These are phyloP conservation scores for Helminthosporium solani DNA, from an alignment of 2,329 filamentous ascomycete genomes.

Conservation along the genomic window DNA sequence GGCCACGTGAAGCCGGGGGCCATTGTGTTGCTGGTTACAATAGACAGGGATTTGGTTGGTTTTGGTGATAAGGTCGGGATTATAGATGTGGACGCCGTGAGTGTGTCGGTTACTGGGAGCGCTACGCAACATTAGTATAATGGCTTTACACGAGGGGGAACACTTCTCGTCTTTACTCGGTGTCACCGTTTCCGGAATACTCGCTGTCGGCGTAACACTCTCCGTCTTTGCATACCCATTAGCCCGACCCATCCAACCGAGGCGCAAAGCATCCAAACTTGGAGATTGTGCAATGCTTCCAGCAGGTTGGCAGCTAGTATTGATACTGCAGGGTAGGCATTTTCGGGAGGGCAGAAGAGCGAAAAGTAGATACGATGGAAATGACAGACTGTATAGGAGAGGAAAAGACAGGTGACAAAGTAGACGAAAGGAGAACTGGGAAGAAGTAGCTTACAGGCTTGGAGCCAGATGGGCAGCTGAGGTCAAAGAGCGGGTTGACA, in stretches of 20 bases:
- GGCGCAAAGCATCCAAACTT: slow-evolving; percentile 13
- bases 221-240: slow-evolving; percentile 25
- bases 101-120: slow-evolving; percentile 3
- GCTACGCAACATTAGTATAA: slow-evolving; percentile 2
- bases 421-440: slow-evolving; percentile 16
- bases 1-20: not conserved
- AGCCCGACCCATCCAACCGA: slow-evolving; percentile 28
- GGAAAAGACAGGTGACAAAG: slow-evolving; percentile 22
- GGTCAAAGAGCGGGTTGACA: slow-evolving; percentile 36
- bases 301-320: slow-evolving; percentile 12
- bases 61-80: slow-evolving; percentile 5
- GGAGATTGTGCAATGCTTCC: slow-evolving; percentile 12
- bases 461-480: slow-evolving; percentile 34
- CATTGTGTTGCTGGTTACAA: not conserved
- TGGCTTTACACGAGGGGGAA: not conserved
- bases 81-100: slow-evolving; percentile 13
- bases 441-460: slow-evolving; percentile 31
- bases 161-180: slow-evolving; percentile 14
- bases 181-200: slow-evolving; percentile 10
- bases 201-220: slow-evolving; percentile 11
- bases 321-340: slow-evolving; percentile 8
- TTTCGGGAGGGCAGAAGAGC: slow-evolving; percentile 13
- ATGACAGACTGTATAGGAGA: slow-evolving; percentile 21
- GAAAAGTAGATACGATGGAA: slow-evolving; percentile 16
- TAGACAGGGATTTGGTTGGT: not conserved